These are phyloP conservation scores for Coemansia aciculifera DNA, from an alignment of 192 early-diverging fungal species.

Conservation along the genomic window DNA sequence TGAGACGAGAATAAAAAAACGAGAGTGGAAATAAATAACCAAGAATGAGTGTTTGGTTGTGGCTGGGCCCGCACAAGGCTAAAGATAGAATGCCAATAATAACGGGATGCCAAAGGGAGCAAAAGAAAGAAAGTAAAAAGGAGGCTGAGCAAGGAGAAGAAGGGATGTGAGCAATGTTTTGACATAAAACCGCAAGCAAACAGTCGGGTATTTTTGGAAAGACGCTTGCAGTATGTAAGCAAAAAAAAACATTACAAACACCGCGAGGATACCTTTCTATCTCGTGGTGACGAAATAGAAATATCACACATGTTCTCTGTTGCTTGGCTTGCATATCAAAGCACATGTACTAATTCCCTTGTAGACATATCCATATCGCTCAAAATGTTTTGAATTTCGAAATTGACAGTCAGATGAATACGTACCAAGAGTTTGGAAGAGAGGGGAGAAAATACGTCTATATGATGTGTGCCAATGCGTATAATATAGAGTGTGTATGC, in stretches of 20 bases:
- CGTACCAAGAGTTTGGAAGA: slow-evolving; percentile 6
- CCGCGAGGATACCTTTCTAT: background rate
- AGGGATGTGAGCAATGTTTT: slow-evolving; percentile 4
- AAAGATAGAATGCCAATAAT: slow-evolving; percentile 18
- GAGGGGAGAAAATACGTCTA: background rate
- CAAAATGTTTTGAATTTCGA: background rate
- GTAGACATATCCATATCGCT: background rate
- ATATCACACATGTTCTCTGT: background rate
- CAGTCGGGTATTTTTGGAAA: background rate
- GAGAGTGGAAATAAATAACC: background rate
- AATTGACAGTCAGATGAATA: background rate
- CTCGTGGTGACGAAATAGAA: background rate
- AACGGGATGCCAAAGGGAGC: slow-evolving; percentile 7
- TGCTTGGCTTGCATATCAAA: background rate
- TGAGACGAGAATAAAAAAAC: background rate
- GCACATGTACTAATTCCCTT: background rate
- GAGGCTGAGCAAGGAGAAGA: slow-evolving; percentile 4
- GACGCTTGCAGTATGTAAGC: background rate
- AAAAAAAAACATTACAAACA: background rate
- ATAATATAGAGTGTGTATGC: slow-evolving; percentile 3
- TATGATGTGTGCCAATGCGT: slow-evolving; percentile 5
- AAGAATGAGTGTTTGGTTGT: background rate
- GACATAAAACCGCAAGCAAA: slow-evolving; percentile 4
- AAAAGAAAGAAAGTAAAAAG: background rate
- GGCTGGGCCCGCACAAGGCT: slow-evolving; percentile 2